Evolutionary conservation across 202 grass and related monocot genomes (phyloP).

Genomic region (Alloteropsis angusta): DNA sequence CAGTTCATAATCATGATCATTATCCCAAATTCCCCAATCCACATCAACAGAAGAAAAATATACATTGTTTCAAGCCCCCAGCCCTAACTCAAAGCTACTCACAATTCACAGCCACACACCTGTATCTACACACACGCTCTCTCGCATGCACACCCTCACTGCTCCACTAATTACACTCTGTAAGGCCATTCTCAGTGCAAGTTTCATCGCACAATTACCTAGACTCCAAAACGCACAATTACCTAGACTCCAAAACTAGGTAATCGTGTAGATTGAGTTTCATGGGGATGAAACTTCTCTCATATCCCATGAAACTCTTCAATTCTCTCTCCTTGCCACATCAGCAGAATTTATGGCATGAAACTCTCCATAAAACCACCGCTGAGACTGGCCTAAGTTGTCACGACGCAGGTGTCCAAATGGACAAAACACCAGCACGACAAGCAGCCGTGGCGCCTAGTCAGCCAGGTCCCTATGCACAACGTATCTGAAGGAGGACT

Average conservation of each 20-base stretch:
- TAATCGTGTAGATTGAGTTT: too few relatives aligned
- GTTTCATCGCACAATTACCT: too few relatives aligned
- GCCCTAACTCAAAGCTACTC: not conserved
- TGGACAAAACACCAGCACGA: not conserved
- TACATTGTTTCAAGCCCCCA: not conserved
- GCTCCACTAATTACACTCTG: conserved; percentile 8
- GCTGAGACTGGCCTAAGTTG: too few relatives aligned
- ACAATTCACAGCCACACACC: conserved; percentile 1
- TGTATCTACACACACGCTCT: conserved; percentile 18
- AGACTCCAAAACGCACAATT: too few relatives aligned
- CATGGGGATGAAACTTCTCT: too few relatives aligned
- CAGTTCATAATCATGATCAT: not conserved
- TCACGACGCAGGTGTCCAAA: not conserved
- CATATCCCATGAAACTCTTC: too few relatives aligned
- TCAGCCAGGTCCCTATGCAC: conserved; percentile 66
- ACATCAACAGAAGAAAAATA: not conserved
- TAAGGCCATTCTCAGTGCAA: too few relatives aligned
- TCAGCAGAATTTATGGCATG: too few relatives aligned
- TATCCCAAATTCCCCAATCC: not conserved
- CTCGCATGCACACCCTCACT: not conserved
- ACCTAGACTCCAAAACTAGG: too few relatives aligned
- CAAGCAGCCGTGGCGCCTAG: not conserved
- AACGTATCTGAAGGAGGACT: conserved; percentile 78
- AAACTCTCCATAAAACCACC: too few relatives aligned
- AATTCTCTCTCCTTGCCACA: too few relatives aligned